These are phyloP conservation scores for Spiraea crenata DNA, from an alignment of 331 rosid genomes.

Conservation along the genomic window DNA sequence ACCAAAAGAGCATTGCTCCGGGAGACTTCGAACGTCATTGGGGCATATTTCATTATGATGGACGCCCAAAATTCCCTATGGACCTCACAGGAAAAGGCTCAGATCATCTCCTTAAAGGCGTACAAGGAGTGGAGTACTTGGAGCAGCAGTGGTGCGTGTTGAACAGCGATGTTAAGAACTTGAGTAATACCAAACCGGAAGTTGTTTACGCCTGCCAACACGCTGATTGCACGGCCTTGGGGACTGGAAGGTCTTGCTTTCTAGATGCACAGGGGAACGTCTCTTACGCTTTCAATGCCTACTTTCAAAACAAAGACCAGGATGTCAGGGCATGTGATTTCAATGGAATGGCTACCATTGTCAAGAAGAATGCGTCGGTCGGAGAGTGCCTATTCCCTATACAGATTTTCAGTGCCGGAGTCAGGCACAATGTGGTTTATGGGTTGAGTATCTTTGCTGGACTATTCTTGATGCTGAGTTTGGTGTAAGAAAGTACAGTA, in stretches of 20 bases:
- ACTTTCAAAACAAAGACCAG: constrained; percentile 57
- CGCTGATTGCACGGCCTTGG: constrained; percentile 68
- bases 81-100: constrained; percentile 56
- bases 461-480: constrained; percentile 8
- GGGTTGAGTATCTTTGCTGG: constrained; percentile 16
- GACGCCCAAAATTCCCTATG: constrained; percentile 56
- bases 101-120: constrained; percentile 39
- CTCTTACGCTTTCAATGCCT: constrained; percentile 66
- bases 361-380: constrained; percentile 33
- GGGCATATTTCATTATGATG: constrained; percentile 75
- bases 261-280: constrained; percentile 25
- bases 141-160: constrained; percentile 63
- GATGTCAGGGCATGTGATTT: constrained; percentile 67
- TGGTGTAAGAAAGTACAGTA: constrained; percentile 10
- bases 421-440: constrained; percentile 22
- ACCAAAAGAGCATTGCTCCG: constrained; percentile 56
- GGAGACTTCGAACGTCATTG: constrained; percentile 86
- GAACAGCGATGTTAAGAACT: neutral
- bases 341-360: constrained; percentile 41
- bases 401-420: constrained; percentile 38
- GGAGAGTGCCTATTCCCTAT: constrained; percentile 54
- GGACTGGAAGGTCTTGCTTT: constrained; percentile 34
- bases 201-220: constrained; percentile 46
- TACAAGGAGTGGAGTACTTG: constrained; percentile 53
- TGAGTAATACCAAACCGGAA: neutral